phyloP scores from a whole-genome alignment of 2,329 filamentous ascomycete genomes.

The Aspergillus versicolor region DNA sequence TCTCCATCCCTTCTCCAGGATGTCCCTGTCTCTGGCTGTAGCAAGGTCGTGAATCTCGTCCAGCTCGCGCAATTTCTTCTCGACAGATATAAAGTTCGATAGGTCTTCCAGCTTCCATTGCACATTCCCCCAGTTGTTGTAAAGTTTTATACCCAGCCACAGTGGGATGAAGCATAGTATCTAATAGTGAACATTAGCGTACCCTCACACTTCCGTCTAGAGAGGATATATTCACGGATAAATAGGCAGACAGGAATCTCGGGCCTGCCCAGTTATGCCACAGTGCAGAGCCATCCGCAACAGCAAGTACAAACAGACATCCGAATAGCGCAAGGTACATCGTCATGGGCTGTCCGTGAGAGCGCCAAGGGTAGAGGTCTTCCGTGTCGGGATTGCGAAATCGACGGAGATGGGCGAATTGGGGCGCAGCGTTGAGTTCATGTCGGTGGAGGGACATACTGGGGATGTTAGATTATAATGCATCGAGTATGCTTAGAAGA shows the following conservation, averaged over 20 bases:
- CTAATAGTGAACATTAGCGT: slow-evolving; percentile 16
- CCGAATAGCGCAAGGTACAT: slow-evolving; percentile 37
- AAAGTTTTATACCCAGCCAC: slow-evolving; percentile 29
- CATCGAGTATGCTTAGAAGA: no score
- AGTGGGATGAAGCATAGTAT: slow-evolving; percentile 30
- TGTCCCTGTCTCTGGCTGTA: slow-evolving; percentile 7
- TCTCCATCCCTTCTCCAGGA: slow-evolving; percentile 8
- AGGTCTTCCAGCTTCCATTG: slow-evolving; percentile 34
- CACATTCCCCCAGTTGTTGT: slow-evolving; percentile 16
- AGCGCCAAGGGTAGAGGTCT: slow-evolving; percentile 41
- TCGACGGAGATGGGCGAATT: slow-evolving; percentile 13
- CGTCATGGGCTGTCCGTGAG: slow-evolving; percentile 39
- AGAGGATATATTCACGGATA: slow-evolving; percentile 32
- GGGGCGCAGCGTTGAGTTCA: slow-evolving; percentile 6
- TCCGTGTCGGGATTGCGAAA: slow-evolving; percentile 6
- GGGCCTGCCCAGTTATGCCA: slow-evolving; percentile 38
- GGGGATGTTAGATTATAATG: neutral
- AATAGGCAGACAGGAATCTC: slow-evolving; percentile 41
- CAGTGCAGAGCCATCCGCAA: slow-evolving; percentile 35
- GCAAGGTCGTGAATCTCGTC: slow-evolving; percentile 29
- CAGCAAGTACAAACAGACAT: slow-evolving; percentile 37
- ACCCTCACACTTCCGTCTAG: neutral
- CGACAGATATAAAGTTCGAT: slow-evolving; percentile 26
- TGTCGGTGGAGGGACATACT: slow-evolving; percentile 8
- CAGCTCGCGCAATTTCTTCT: slow-evolving; percentile 29